Base-by-base conservation (phyloP, 352 stramenopile genomes). In the Phytophthora niederhauseri region DNA sequence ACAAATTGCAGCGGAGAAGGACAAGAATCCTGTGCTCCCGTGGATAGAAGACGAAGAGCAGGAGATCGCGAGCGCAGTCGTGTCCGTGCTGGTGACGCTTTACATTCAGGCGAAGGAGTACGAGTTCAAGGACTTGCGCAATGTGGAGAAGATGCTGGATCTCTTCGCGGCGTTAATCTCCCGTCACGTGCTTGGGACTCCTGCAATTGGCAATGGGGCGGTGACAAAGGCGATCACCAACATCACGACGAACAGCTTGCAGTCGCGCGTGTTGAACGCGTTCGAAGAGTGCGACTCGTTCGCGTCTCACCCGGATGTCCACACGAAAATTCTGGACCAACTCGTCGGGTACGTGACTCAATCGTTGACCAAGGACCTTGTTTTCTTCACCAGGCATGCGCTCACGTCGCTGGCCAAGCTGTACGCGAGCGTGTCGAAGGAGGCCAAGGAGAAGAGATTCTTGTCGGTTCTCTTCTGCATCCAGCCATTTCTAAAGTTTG, bases 281-380 rank as follows among this genome's bases (percentile, higher is more conserved):
- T 96, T 93, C 43, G 89, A 96, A 73, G 89, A 94, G 34, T 96
- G 87, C 52, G 76, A 68, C 0, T 94, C 82, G 24, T 96, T 94
- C 54, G 75, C 57, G 6, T 70, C 76, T 0, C 84, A 94, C 20
- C 85, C 84, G 0, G 52, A 79, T 36, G 78, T 96, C 12, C 89
- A 96, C 57, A 71, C 77, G 2, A 88, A 84, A 60, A 70, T 80
- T 30, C 36, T 96, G n/a, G 82, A 88, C 50, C 89, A 96, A 30
- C 68, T 94, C 8, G 77, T 92, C 22, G 64, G 54, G 22, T 96
- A 92, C 31, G 82, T 96, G 14, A 70, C 51, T 0, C 50, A 76
- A 24, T 85, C 89, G 5, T 68, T 68, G 2, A 60, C 68, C 14
- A 70, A 79, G 41, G 70, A 88, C 17, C 61, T 93, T 11, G 83